These are phyloP conservation scores for Candida andamanensis DNA, from an alignment of 805 yeast species.

Conservation along the genomic window DNA sequence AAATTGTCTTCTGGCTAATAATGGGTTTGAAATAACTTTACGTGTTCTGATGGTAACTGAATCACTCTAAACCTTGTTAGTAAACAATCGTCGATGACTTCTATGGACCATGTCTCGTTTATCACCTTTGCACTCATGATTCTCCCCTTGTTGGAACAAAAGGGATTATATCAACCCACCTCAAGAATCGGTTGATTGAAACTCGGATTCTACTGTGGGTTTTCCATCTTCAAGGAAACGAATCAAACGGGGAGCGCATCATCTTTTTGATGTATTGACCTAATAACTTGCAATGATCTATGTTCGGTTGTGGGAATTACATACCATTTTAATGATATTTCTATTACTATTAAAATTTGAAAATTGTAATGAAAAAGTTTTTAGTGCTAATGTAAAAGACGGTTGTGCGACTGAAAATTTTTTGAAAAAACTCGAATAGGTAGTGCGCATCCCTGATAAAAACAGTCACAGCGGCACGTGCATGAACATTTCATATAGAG, in stretches of 20 bases:
- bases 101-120: not conserved
- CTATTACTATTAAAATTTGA: slow-evolving; percentile 8
- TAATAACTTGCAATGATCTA: not conserved
- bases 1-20: slow-evolving; percentile 98
- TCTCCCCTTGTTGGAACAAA: not conserved
- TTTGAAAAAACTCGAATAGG: slow-evolving; percentile 5
- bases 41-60: slow-evolving; percentile 99
- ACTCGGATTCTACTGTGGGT: too few relatives aligned
- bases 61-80: slow-evolving; percentile 68
- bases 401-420: slow-evolving; percentile 7
- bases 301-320: slow-evolving; percentile 4
- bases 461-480: slow-evolving; percentile 12
- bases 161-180: not conserved
- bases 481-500: too few relatives aligned
- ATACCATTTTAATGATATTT: slow-evolving; percentile 18
- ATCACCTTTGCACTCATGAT: not conserved
- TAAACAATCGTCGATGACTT: slow-evolving; percentile 3
- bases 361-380: slow-evolving; percentile 12
- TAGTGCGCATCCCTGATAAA: slow-evolving; percentile 3
- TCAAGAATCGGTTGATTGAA: too few relatives aligned
- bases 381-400: slow-evolving; percentile 1
- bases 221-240: too few relatives aligned
- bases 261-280: not conserved
- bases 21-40: slow-evolving; percentile 98
- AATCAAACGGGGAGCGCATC: too few relatives aligned